Evolutionary conservation across 169 alveolate genomes (phyloP), one percentile per base, ranked within the genome.

Genomic region (Fabrea salina): DNA sequence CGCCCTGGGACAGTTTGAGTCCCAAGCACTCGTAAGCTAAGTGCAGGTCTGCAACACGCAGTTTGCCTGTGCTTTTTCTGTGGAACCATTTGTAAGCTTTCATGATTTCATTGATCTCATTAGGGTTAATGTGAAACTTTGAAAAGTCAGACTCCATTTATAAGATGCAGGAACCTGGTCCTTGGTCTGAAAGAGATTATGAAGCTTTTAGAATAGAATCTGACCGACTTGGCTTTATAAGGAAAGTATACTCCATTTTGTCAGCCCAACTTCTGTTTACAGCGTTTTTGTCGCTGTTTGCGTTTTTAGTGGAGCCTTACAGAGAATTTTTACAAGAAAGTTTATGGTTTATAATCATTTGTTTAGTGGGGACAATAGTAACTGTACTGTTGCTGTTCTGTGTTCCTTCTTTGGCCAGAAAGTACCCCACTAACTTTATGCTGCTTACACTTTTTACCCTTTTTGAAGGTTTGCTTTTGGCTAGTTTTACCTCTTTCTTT

Each of bases 371-470:
- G 2, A 58, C 81, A n/a, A 35, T 85, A 16, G 78, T 30, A 4
- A 32, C 71, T 5, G 27, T 85, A 57, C 39, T 79, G 19, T 19
- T 71, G 37, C 4, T 89, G 19, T 37, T 84, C 30, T 90, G 93
- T 61, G 61, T 68, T 54, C 57, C 56, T 64, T 33, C 49, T 8
- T 50, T 84, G 5, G 91, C 92, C 3, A 86, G 89, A 82, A 64
- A 64, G 0, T 84, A 75, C 4, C 95, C 95, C 3, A 51, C 41
- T 0, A 90, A 90, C 80, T 86, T 84, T 79, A 86, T 86, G 35
- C 67, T 78, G 27, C 81, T 90, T 25, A 61, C 68, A 13, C 35
- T 61, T 16, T 90, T 82, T 35, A 90, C 95, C 3, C 44, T 87
- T 51, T 82, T 88, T 58, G 87, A 80, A 71, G 53, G 86, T 8